phyloP scores from a whole-genome alignment of 2,329 filamentous ascomycete species.

The Alternaria viburni region DNA sequence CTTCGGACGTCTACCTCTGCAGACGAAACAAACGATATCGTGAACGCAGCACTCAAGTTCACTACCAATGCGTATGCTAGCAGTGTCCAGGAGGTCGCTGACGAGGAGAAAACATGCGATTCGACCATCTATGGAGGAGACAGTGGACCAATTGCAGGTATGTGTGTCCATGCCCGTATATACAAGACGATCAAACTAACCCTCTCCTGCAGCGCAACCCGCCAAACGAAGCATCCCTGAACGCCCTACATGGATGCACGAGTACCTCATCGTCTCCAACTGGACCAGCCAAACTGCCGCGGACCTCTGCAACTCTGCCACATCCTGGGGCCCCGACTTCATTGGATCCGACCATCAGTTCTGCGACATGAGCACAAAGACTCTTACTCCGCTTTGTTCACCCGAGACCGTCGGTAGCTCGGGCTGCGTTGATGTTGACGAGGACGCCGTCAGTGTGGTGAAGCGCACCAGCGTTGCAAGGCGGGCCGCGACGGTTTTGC shows the following conservation, averaged over 20 bases:
- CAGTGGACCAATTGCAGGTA: background rate
- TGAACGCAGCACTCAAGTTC: constrained; percentile 9
- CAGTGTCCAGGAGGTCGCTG: constrained; percentile 3
- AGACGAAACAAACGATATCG: constrained; percentile 13
- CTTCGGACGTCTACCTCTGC: background rate
- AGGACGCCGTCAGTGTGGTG: background rate
- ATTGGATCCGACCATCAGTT: background rate
- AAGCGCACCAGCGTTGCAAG: background rate
- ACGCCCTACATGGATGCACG: background rate
- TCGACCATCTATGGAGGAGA: constrained; percentile 6
- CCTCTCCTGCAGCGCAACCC: background rate
- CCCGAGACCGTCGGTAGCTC: background rate
- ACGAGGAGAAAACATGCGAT: background rate
- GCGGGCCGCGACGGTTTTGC: background rate
- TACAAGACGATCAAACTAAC: too few relatives aligned
- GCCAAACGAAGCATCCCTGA: background rate
- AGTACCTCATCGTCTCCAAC: background rate
- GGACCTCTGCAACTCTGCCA: background rate
- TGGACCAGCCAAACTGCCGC: background rate
- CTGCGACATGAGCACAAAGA: background rate
- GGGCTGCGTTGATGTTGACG: background rate
- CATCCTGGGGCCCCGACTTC: background rate
- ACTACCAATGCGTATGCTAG: constrained; percentile 11
- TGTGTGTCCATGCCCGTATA: too few relatives aligned
- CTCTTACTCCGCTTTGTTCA: background rate